Base-by-base conservation (phyloP, 306 rosid species). In the Vachellia pachyceras region DNA sequence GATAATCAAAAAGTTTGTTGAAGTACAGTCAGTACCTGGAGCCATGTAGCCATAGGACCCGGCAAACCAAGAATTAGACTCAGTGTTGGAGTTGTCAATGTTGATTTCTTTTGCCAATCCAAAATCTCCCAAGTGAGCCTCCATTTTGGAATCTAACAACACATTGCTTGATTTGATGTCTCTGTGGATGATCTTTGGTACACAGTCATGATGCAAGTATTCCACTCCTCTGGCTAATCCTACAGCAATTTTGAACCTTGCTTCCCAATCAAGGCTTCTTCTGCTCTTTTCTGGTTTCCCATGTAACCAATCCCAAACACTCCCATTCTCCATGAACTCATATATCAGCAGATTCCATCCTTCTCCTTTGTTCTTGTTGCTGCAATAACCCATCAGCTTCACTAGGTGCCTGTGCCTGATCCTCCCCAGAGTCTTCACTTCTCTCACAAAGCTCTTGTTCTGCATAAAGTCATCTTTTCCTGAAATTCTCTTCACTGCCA, bases 281-380 rank as follows among this genome's bases (percentile, higher is more conserved):
- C 84, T 93, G 70, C 84, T 85, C 84, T 90, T 86, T 29, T 42
- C 65, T 14, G 89, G 91, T 66, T 86, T 82, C 40, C 85, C 87
- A 80, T 95, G 99, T 49, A 95, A 85, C 97, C 98, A 93, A 76
- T 93, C 99, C 97, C 97, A 95, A 4, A 92, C 82, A 70, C 99
- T 95, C 73, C 99, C 98, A 35, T 95, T 95, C 71, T 85, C 96
- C 99, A 95, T 91, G 77, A 87, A 89, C 78, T 93, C 98, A 69
- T 95, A 95, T 69, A 95, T 88, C 85, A 95, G 49, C 76, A 95
- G 83, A 88, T 93, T 93, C 82, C 89, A 86, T 52, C 90, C 90
- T 29, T 67, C 90, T 66, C 90, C 93, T 87, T 78, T 88, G 84
- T 84, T 84, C 86, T 69, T 87, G 72, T 83, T 90, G 87, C 89